Evolutionary conservation across 371 early-diverging fungal species (phyloP), one percentile per base, ranked within the genome.

Genomic region (Mucor indicus): DNA sequence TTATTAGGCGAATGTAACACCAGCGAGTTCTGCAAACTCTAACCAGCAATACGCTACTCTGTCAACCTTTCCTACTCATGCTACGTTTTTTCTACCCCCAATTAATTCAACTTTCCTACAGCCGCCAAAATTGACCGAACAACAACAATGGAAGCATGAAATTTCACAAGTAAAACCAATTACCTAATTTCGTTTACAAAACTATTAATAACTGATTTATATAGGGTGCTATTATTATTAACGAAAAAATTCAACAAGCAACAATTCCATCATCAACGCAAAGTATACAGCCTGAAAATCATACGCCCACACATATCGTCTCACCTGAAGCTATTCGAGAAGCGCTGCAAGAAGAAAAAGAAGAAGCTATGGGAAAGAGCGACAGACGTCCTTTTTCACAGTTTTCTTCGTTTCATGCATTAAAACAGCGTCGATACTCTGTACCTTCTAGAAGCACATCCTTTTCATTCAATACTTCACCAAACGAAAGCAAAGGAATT

Each of bases 251-350:
- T 22, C 29, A 23, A 11, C 43, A 24, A 42, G 37, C 13, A 33
- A 15, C 25, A 27, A 31, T 32, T 17, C 9, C 32, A 41, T 31
- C 42, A 38, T 30, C 40, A 35, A 15, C 38, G 25, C 21, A 38
- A n/a, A 29, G 22, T 16, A 9, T 21, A 32, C 23, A 29, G 30
- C 37, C 44, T 24, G 31, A 36, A 15, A 47, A 46, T 30, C 47
- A 47, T 20, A 31, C 47, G 15, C 55, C 48, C 8, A 45, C 43
- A 2, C 74, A 73, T 39, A 57, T 73, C 5, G 72, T 75, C 29
- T 68, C 75, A n/a, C 67, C 72, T 11, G 67, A 69, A 47, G 75
- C 72, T 5, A 71, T 75, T 38, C 59, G 62, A 16, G 57, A 60
- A 47, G 75, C 72, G n/a, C 55, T 71, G 35, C 56, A 53, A 37